Percentiles rank a stretch among this genome's conserved stretches.
phyloP scores from a whole-genome alignment of 805 yeast species.

The Wickerhamiella bombiphila region DNA sequence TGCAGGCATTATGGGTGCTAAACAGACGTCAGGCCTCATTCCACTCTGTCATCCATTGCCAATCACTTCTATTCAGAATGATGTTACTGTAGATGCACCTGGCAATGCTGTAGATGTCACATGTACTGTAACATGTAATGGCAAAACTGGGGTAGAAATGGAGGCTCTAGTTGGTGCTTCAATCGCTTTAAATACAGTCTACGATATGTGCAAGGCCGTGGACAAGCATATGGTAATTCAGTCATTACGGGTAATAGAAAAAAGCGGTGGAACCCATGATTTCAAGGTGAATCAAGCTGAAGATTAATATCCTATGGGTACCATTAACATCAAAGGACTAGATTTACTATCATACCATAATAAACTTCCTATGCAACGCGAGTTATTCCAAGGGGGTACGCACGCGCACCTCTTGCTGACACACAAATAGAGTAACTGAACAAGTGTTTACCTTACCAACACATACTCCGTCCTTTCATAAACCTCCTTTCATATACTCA shows the following conservation, averaged over 20 bases:
- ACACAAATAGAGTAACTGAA: too few relatives aligned
- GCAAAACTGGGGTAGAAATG: conserved; percentile 46
- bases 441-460: too few relatives aligned
- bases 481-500: neutral
- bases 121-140: conserved; percentile 32
- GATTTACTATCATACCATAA: too few relatives aligned
- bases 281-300: conserved; percentile 9
- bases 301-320: too few relatives aligned
- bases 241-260: conserved; percentile 27
- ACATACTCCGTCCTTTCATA: neutral
- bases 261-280: conserved; percentile 32
- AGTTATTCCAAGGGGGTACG: too few relatives aligned
- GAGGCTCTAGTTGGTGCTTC: conserved; percentile 38
- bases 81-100: conserved; percentile 18
- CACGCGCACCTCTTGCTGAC: too few relatives aligned
- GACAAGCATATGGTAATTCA: conserved; percentile 33
- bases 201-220: conserved; percentile 47
- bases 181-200: conserved; percentile 33
- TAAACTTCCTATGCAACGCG: too few relatives aligned
- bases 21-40: conserved; percentile 32
- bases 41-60: conserved; percentile 38
- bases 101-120: conserved; percentile 21
- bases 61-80: conserved; percentile 29
- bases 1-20: conserved; percentile 39
- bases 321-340: too few relatives aligned